phyloP scores from a whole-genome alignment of 805 yeast genomes.

The Lipomyces orientalis region DNA sequence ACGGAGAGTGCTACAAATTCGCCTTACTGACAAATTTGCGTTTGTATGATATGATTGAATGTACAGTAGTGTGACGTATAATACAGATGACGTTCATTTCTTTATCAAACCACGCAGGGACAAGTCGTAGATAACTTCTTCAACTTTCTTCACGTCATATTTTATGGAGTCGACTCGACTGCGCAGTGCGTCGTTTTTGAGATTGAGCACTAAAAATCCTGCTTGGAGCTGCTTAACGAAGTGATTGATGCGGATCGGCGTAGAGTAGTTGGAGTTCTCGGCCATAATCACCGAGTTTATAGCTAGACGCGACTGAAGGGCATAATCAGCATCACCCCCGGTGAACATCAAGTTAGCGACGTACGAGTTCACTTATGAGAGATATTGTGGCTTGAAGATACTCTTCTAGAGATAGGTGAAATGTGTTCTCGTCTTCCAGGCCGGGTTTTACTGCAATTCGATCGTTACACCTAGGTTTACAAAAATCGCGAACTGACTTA shows the following conservation, averaged over 20 bases:
- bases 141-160: conserved; percentile 45
- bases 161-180: conserved; percentile 42
- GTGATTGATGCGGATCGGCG: conserved; percentile 30
- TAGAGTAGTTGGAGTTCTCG: conserved; percentile 22
- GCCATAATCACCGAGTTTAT: conserved; percentile 41
- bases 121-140: conserved; percentile 43
- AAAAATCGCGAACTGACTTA: background rate
- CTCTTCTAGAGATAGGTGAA: conserved; percentile 41
- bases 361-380: conserved; percentile 40
- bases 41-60: background rate
- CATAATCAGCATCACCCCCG: background rate
- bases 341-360: background rate
- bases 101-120: conserved; percentile 36
- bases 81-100: background rate
- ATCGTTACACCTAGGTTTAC: background rate
- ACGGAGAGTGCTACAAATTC: background rate
- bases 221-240: conserved; percentile 42
- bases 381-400: conserved; percentile 42
- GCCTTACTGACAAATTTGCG: background rate
- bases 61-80: background rate
- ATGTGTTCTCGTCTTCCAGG: conserved; percentile 13
- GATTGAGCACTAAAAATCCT: conserved; percentile 41
- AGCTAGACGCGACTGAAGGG: conserved; percentile 38
- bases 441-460: conserved; percentile 9
- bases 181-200: conserved; percentile 45